Base-by-base conservation (phyloP, 495 filamentous ascomycete genomes). In the Daldinia childiae region DNA sequence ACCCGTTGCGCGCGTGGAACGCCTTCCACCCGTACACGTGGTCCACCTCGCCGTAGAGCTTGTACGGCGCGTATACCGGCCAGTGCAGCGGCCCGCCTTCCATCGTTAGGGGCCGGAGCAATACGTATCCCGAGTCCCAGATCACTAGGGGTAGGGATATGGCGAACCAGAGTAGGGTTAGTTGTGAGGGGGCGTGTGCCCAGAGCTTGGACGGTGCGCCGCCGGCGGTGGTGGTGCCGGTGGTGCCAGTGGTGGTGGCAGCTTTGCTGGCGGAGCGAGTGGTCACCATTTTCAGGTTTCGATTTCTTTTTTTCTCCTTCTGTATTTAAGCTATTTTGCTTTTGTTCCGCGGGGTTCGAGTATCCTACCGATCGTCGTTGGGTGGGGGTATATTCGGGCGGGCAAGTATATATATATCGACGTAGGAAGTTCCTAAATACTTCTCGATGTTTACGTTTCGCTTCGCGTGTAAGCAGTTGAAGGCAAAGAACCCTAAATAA, bases 101-200 rank as follows among this genome's bases (percentile, higher is more conserved):
- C 93, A 98, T 96, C 52, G 87, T 90, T 79, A 89, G 86, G 32
- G 95, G 95, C 19, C 95, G 92, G 48, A 94, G 80, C 32, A 97
- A 80, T 41, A 97, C 88, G 82, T 96, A 97, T 54, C 82, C 83
- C 7, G 88, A 85, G 82, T 98, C 95, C 94, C 94, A 96, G 50
- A 84, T 69, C n/a, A 95, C 91, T 61, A 94, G 82, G 3, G 94
- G 93, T 4, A 95, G 80, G n/a, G 93, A 94, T 58, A 94, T 32
- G 52, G 86, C 70, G 26, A 97, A 86, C 93, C 93, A 97, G 70
- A 89, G 70, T 19, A 93, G 87, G 24, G 89, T 84, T 6, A 89
- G 74, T 19, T 83, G 82, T 17, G 88, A 85, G 1, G 92, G 92
- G 0, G 88, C 88, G 82, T 97, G 92, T 0, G 87, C 80, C 89